phyloP scores from a whole-genome alignment of 768 basidiomycete genomes.

The Terana coerulea region DNA sequence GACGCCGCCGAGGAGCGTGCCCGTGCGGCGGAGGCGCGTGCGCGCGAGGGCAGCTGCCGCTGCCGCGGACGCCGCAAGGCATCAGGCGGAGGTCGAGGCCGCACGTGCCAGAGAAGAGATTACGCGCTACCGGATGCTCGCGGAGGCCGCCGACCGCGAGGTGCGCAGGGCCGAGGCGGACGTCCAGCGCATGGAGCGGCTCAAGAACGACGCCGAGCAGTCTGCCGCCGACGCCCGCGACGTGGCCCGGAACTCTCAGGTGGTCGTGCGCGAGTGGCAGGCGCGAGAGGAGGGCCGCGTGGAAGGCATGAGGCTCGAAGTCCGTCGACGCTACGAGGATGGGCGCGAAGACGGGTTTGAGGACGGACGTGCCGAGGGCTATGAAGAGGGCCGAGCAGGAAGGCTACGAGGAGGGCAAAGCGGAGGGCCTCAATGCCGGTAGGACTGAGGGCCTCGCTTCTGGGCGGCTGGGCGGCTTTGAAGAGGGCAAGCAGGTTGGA shows the following conservation, averaged over 20 bases:
- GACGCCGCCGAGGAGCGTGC: conserved; percentile 48
- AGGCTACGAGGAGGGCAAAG: conserved; percentile 39
- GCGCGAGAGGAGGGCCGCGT: conserved; percentile 39
- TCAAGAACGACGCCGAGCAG: conserved; percentile 41
- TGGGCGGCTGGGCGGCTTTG: conserved; percentile 22
- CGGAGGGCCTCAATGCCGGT: conserved; percentile 38
- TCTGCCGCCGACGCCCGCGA: conserved; percentile 41
- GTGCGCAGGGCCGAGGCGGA: conserved; percentile 35
- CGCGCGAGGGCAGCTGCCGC: conserved; percentile 37
- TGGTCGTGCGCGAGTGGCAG: conserved; percentile 41
- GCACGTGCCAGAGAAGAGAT: conserved; percentile 41
- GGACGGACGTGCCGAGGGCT: conserved; percentile 42
- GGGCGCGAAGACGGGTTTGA: conserved; percentile 29
- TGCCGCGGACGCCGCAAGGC: conserved; percentile 39
- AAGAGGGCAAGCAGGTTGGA: conserved; percentile 34
- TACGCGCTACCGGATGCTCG: conserved; percentile 41
- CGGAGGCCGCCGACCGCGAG: conserved; percentile 43
- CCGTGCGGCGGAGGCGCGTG: conserved; percentile 46
- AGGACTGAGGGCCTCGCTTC: conserved; percentile 24
- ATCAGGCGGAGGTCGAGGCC: conserved; percentile 35
- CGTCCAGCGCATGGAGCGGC: conserved; percentile 34
- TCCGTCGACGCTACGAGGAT: conserved; percentile 42
- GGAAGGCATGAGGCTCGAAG: conserved; percentile 37
- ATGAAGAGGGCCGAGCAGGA: conserved; percentile 42
- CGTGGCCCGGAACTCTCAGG: conserved; percentile 38